Percentiles rank a stretch among this genome's conserved stretches.
Conservation (phyloP, 352 stramenopile species). For the Globisporangium lucens region DNA sequence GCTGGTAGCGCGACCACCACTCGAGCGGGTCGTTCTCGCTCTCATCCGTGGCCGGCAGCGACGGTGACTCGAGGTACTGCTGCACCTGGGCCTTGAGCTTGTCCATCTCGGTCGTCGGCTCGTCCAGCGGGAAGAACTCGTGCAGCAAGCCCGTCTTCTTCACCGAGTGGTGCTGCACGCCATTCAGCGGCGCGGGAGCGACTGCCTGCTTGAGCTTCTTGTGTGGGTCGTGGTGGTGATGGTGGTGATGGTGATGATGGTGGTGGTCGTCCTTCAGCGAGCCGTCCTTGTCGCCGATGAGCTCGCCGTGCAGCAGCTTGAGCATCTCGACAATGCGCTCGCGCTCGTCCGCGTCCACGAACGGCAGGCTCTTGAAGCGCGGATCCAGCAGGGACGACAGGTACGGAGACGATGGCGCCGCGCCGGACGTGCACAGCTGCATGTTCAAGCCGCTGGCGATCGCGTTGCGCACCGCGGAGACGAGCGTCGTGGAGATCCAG, state of each 20-base stretch:
- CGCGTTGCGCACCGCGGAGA: conserved; percentile 54
- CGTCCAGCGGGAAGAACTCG: conserved; percentile 62
- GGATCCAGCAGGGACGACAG: conserved; percentile 67
- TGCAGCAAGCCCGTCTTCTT: conserved; percentile 43
- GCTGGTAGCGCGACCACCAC: conserved; percentile 79
- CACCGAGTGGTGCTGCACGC: conserved; percentile 20
- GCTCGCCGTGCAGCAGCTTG: conserved; percentile 43
- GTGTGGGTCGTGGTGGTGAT: conserved; percentile 10
- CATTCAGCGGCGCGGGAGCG: conserved; percentile 6
- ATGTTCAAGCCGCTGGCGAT: conserved; percentile 49
- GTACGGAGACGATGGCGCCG: conserved; percentile 47
- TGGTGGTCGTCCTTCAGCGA: conserved; percentile 20
- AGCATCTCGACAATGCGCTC: conserved; percentile 53
- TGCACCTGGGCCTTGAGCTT: conserved; percentile 65
- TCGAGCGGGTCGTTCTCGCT: conserved; percentile 75
- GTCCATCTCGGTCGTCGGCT: conserved; percentile 48
- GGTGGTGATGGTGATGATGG: conserved; percentile 17
- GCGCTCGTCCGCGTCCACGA: conserved; percentile 51
- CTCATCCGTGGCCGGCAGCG: conserved; percentile 59
- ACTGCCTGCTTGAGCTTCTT: conserved; percentile 2
- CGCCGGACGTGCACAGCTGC: conserved; percentile 49
- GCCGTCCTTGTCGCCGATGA: conserved; percentile 25
- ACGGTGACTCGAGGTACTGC: conserved; percentile 70
- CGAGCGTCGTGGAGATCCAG: conserved; percentile 62
- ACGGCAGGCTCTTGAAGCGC: conserved; percentile 72